Base-by-base conservation (phyloP, 2,329 filamentous ascomycete genomes). In the Ophiosphaerella korrae region DNA sequence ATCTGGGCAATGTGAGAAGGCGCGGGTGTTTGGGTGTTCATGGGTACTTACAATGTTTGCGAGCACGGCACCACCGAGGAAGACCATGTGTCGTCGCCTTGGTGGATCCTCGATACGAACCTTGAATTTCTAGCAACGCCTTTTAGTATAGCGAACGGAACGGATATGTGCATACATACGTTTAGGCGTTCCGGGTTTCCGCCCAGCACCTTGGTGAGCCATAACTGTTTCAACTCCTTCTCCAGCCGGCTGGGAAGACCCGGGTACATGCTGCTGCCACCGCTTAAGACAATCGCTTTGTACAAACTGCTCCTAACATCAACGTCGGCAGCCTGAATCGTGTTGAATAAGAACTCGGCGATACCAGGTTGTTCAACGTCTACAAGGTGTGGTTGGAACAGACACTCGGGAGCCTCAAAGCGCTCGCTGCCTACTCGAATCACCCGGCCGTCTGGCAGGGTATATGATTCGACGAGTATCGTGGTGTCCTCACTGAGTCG, bases 261-360 rank as follows among this genome's bases (percentile, higher is more conserved):
- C 0, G 94, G 94, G 76, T 99, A 99, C 94, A 99, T 99, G 86
- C 90, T 96, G 81, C 90, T 95, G 63, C 94, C 94, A 61, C 94
- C 94, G 36, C 92, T 97, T 47, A 99, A 83, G 53, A 99, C 94
- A 67, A 99, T 93, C 11, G 94, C 94, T 81, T 96, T 97, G 84
- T 94, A 99, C 53, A 99, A 82, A 57, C 91, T 95, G 45, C 89
- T 88, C 58, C 94, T 88, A 38, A 99, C 92, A 72, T 99, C 94
- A 47, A 99, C 92, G 65, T 97, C 94, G 55, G 94, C 92, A 7
- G 89, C 81, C 77, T 97, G 94, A 70, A 99, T 99, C 16, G 93
- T 99, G 80, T 99, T 97, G 85, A 99, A 99, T 34, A 99, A 82
- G 76, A 97, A 92, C 73, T 99, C 94, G 66, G 91, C 93, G 55